Base-by-base conservation (phyloP, 2,329 filamentous ascomycete genomes). In the Coleophoma eucalyptorum region DNA sequence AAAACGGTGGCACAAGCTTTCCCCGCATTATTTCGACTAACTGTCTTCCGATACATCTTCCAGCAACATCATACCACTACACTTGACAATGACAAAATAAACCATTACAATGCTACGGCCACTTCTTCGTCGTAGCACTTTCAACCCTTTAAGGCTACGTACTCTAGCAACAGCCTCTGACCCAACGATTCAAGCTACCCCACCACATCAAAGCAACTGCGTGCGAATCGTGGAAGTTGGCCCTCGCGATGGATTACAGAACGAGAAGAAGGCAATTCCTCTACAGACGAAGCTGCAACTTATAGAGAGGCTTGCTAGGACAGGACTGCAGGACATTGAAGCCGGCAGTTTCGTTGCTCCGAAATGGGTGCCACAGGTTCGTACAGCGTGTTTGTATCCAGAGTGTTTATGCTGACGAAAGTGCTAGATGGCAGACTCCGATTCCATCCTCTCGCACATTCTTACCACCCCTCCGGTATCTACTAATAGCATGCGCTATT, bases 191-290 rank as follows among this genome's bases (percentile, higher is more conserved):
- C 41, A 47, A 37, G 43, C 38, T 21, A 45, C n/a, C 37, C 53
- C 26, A 41, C 51, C 15, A 31, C 46, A 18, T 35, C 18, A 57
- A 47, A 54, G 52, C 47, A 65, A 67, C 49, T 59, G 57, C 15
- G 77, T 83, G 54, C 78, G 75, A 69, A 84, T 95, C 37, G 85
- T 94, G 55, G 90, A 95, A 72, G 90, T 95, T 55, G 89, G 89
- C 8, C 89, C 90, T 33, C 79, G 90, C 57, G 90, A 95, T 72
- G 90, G 90, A n/a, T 72, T 95, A 48, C 90, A 96, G 66, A 95
- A 94, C 65, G 88, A 94, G 72, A 88, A 87, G 70, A 80, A 75
- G 56, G 76, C 76, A 26, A 86, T 95, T 56, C 75, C 88, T 0
- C 73, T 89, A 11, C 74, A 77, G 6, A 90, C 84, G 2, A 95